These are phyloP conservation scores for Salix arbutifolia DNA, from an alignment of 345 rosid genomes.

Conservation along the genomic window DNA sequence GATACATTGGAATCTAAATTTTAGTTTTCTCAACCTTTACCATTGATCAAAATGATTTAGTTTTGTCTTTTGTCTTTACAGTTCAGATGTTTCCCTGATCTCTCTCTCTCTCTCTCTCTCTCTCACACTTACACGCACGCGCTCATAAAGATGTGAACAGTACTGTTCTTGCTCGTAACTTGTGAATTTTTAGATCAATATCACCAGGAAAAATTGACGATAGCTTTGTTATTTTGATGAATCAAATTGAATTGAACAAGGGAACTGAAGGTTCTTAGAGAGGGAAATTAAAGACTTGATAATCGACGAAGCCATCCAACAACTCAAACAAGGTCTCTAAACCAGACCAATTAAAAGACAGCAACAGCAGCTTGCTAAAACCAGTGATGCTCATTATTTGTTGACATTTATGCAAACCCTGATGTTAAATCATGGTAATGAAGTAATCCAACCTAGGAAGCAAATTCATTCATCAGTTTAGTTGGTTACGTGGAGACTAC, in stretches of 20 bases:
- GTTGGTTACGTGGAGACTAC: too few species aligned
- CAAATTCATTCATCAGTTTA: neutral
- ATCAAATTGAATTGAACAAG: too few species aligned
- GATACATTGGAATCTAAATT: neutral
- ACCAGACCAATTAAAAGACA: neutral
- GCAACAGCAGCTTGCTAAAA: neutral
- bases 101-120: neutral
- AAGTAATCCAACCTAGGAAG: neutral
- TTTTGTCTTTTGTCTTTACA: neutral
- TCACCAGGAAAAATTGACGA: neutral
- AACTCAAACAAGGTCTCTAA: neutral
- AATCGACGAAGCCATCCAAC: neutral
- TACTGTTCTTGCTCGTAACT: neutral
- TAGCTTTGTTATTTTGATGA: too few species aligned
- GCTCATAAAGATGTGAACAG: neutral
- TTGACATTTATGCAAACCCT: neutral
- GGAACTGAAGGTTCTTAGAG: too few species aligned
- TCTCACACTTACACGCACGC: neutral
- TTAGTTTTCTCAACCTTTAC: neutral
- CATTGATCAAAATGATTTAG: neutral
- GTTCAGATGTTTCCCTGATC: neutral
- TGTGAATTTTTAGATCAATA: neutral
- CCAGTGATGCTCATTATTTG: neutral
- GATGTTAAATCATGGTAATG: neutral
- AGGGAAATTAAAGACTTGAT: too few species aligned